Evolutionary conservation across 257 asterid species (phyloP).

Genomic region (Solanum phureja): DNA sequence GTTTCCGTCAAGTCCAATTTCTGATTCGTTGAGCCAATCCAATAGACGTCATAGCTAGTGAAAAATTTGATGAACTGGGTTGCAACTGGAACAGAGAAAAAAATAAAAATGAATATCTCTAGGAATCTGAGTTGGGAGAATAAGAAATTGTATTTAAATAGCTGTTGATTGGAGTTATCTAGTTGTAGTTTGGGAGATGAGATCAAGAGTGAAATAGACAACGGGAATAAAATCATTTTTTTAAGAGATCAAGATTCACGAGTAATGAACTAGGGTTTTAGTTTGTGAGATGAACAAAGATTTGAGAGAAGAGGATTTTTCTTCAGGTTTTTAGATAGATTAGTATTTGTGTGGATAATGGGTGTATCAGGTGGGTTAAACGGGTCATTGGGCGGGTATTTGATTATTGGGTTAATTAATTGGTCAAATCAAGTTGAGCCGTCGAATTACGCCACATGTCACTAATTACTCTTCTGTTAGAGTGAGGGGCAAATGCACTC

Average conservation of each 20-base stretch:
- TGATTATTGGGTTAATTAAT: no score
- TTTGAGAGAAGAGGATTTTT: no score
- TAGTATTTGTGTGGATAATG: no score
- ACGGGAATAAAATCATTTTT: not conserved
- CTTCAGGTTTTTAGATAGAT: no score
- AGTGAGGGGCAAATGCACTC: no score
- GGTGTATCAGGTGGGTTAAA: no score
- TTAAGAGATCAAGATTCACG: not conserved
- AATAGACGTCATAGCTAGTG: constrained; percentile 23
- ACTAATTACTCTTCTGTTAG: no score
- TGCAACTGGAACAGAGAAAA: not conserved
- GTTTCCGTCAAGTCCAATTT: not conserved
- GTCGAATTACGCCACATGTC: no score
- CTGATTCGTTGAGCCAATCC: constrained; percentile 25
- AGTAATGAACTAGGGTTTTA: not conserved
- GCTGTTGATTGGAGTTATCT: not conserved
- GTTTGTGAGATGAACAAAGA: no score
- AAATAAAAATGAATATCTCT: constrained; percentile 26
- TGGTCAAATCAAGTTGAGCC: no score
- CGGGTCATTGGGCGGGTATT: no score
- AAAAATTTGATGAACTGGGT: not conserved
- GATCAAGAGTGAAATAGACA: not conserved
- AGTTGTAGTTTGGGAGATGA: not conserved
- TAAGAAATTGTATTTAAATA: not conserved
- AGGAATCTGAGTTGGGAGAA: constrained; percentile 22